Evolutionary conservation across 2,329 filamentous ascomycete genomes (phyloP).

Genomic region (Claviceps capensis): DNA sequence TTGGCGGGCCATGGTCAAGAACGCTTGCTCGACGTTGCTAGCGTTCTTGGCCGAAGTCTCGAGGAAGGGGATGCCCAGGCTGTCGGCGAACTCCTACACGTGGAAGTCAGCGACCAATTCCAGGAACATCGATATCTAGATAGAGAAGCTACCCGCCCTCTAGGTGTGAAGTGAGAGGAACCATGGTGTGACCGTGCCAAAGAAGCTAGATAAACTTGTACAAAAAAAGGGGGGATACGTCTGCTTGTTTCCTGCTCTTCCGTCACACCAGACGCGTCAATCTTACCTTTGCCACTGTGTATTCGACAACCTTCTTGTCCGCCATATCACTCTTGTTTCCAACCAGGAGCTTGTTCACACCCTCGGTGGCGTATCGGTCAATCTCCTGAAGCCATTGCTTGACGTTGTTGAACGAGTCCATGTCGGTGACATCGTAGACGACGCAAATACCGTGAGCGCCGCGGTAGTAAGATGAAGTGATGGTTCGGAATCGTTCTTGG

Average conservation of each 20-base stretch:
- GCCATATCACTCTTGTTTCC: slow-evolving; percentile 99
- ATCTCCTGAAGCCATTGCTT: slow-evolving; percentile 99
- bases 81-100: slow-evolving; percentile 88
- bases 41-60: slow-evolving; percentile 99
- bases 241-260: neutral
- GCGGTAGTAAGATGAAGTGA: slow-evolving; percentile 98
- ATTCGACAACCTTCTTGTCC: slow-evolving; percentile 99
- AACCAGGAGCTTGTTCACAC: slow-evolving; percentile 97
- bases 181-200: neutral
- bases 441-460: slow-evolving; percentile 98
- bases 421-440: slow-evolving; percentile 99
- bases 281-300: slow-evolving; percentile 93
- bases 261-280: slow-evolving; percentile 1
- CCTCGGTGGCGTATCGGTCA: slow-evolving; percentile 96
- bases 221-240: no score
- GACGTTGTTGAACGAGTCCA: slow-evolving; percentile 99
- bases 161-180: no score
- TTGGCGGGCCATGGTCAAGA: slow-evolving; percentile 98
- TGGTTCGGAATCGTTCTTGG: slow-evolving; percentile 98
- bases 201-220: neutral
- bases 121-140: neutral
- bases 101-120: slow-evolving; percentile 9
- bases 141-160: neutral
- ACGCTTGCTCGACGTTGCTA: slow-evolving; percentile 98
- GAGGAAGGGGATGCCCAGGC: slow-evolving; percentile 96